phyloP scores from a whole-genome alignment of 441 rosid species.

The Oxalis stricta region DNA sequence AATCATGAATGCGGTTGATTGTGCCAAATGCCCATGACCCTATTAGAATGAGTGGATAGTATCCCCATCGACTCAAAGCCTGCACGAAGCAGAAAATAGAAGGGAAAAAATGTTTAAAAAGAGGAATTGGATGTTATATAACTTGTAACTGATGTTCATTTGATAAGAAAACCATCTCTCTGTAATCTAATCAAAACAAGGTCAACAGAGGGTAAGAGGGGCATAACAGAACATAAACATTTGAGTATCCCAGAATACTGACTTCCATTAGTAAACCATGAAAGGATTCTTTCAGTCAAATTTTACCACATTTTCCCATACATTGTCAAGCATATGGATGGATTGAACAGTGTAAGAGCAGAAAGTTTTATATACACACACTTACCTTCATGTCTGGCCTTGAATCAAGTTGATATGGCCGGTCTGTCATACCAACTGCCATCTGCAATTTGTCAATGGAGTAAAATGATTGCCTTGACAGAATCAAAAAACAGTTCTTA shows the following conservation, averaged over 20 bases:
- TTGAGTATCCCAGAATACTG: too few relatives aligned
- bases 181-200: neutral
- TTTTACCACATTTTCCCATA: neutral
- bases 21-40: constrained; percentile 98
- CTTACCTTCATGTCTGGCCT: constrained; percentile 71
- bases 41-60: constrained; percentile 88
- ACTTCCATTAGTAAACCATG: neutral
- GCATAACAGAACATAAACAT: too few relatives aligned
- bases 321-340: neutral
- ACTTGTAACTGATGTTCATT: neutral
- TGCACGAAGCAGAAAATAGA: constrained; percentile 11
- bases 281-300: neutral
- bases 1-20: constrained; percentile 71
- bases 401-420: constrained; percentile 40
- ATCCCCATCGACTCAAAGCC: constrained; percentile 95
- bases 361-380: neutral
- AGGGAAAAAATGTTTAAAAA: neutral
- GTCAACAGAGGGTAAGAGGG: neutral
- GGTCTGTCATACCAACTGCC: constrained; percentile 82
- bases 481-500: neutral
- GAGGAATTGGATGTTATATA: neutral
- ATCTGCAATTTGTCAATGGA: constrained; percentile 33
- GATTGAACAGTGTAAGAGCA: too few relatives aligned
- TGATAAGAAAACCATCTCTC: neutral
- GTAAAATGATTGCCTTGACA: neutral